Percentiles rank a stretch among this genome's conserved stretches.
phyloP scores from a whole-genome alignment of 2,329 filamentous ascomycete species.

The Beauveria sp. region DNA sequence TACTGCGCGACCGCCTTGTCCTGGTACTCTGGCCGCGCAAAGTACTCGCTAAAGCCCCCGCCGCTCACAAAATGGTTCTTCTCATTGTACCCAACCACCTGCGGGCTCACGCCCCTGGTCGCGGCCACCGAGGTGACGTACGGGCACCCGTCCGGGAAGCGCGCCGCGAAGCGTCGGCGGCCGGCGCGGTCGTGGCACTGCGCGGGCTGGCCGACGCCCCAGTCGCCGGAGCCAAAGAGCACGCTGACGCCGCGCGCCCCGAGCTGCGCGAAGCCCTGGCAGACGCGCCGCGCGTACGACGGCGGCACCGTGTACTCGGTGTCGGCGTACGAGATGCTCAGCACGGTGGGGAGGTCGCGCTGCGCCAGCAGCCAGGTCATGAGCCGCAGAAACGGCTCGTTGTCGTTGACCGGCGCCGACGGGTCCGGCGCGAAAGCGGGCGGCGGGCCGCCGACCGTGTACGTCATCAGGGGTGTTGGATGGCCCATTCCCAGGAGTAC shows the following conservation, averaged over 20 bases:
- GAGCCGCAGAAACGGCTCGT: conserved; percentile 3
- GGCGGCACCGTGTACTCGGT: conserved; percentile 7
- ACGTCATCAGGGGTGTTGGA: neutral
- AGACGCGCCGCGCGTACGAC: conserved; percentile 5
- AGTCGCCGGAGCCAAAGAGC: conserved; percentile 5
- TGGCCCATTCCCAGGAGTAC: neutral
- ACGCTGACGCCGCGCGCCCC: conserved; percentile 7
- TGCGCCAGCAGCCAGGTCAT: conserved; percentile 6
- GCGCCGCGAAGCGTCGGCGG: neutral
- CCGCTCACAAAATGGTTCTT: conserved; percentile 42
- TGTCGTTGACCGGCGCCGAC: neutral
- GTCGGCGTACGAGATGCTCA: conserved; percentile 9
- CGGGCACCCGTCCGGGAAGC: conserved; percentile 31
- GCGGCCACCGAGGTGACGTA: conserved; percentile 52
- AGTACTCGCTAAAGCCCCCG: conserved; percentile 35
- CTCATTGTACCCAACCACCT: conserved; percentile 26
- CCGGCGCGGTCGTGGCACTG: neutral
- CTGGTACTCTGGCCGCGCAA: conserved; percentile 30
- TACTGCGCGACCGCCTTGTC: conserved; percentile 38
- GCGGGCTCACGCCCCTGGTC: conserved; percentile 38
- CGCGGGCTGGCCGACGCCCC: conserved; percentile 1
- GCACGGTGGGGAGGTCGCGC: neutral
- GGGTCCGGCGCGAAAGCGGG: neutral
- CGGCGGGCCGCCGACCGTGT: neutral
- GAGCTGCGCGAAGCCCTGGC: conserved; percentile 8